Conservation (phyloP, 2,329 filamentous ascomycete species). For the Grosmannia clavigera region DNA sequence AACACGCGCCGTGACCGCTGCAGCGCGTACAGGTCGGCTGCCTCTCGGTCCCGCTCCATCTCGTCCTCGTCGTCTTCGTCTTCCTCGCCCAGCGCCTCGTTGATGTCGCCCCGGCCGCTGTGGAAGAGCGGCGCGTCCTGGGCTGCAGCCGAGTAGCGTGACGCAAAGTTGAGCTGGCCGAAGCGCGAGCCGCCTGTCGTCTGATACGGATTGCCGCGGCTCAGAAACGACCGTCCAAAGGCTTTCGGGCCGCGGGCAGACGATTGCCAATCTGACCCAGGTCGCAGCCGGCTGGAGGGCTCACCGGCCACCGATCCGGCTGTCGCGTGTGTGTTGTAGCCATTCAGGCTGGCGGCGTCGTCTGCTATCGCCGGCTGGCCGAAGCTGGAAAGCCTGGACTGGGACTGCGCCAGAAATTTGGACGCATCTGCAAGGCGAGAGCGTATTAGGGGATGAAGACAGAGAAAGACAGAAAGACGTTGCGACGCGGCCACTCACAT, state of each 20-base stretch:
- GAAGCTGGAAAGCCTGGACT: slow-evolving; percentile 72
- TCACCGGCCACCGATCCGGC: neutral
- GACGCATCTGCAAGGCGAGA: slow-evolving; percentile 62
- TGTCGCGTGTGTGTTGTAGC: slow-evolving; percentile 18
- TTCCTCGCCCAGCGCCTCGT: slow-evolving; percentile 56
- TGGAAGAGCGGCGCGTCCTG: slow-evolving; percentile 90
- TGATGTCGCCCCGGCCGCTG: slow-evolving; percentile 78
- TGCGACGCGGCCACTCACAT: slow-evolving; percentile 47
- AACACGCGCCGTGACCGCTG: slow-evolving; percentile 84
- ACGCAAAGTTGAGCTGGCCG: slow-evolving; percentile 62
- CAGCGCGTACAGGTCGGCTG: slow-evolving; percentile 86
- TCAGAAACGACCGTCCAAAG: slow-evolving; percentile 29
- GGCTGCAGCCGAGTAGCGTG: slow-evolving; percentile 53
- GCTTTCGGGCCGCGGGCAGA: slow-evolving; percentile 19
- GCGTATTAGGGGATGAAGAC: neutral
- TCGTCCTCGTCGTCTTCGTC: slow-evolving; percentile 89
- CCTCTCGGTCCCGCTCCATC: slow-evolving; percentile 77
- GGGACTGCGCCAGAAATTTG: slow-evolving; percentile 89
- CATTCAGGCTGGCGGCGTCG: slow-evolving; percentile 22
- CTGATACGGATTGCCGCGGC: slow-evolving; percentile 61
- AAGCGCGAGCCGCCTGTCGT: slow-evolving; percentile 56
- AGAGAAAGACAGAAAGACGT: neutral
- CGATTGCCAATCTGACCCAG: slow-evolving; percentile 22
- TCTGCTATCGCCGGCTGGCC: slow-evolving; percentile 41
- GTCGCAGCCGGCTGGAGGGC: slow-evolving; percentile 19